These are phyloP conservation scores for Plenodomus lindquistii DNA, from an alignment of 2,329 filamentous ascomycete species.

Conservation along the genomic window DNA sequence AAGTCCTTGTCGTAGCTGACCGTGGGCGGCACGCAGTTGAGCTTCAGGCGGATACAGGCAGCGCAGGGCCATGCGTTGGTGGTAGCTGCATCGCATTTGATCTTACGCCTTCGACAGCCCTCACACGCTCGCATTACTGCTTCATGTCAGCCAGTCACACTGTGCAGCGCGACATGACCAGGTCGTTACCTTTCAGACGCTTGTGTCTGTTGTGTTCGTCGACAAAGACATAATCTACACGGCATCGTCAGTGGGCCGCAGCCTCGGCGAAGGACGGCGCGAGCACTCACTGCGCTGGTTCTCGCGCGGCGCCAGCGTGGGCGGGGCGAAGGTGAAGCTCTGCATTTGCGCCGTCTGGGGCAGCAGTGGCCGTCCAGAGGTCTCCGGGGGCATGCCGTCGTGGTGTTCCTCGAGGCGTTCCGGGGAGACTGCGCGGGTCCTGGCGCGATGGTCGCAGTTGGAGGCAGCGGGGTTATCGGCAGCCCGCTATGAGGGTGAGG, in stretches of 20 bases:
- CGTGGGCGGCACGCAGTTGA: slow-evolving; percentile 89
- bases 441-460: slow-evolving; percentile 24
- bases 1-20: slow-evolving; percentile 71
- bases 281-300: slow-evolving; percentile 77
- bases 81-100: slow-evolving; percentile 96
- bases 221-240: slow-evolving; percentile 93
- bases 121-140: slow-evolving; percentile 96
- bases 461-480: slow-evolving; percentile 39
- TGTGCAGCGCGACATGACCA: background rate
- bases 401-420: slow-evolving; percentile 7
- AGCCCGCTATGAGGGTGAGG: slow-evolving; percentile 31
- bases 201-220: slow-evolving; percentile 99
- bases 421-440: slow-evolving; percentile 12
- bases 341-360: slow-evolving; percentile 72
- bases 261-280: slow-evolving; percentile 1
- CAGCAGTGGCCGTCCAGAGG: slow-evolving; percentile 63
- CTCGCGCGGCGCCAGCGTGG: slow-evolving; percentile 66
- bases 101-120: slow-evolving; percentile 91
- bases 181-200: slow-evolving; percentile 77
- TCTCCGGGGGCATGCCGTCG: slow-evolving; percentile 64
- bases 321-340: slow-evolving; percentile 75
- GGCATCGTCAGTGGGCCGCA: slow-evolving; percentile 21
- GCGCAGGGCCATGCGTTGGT: slow-evolving; percentile 98
- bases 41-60: slow-evolving; percentile 86
- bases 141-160: slow-evolving; percentile 23